Evolutionary conservation across 805 yeast species (phyloP).

Genomic region (Lipomyces kockii): DNA sequence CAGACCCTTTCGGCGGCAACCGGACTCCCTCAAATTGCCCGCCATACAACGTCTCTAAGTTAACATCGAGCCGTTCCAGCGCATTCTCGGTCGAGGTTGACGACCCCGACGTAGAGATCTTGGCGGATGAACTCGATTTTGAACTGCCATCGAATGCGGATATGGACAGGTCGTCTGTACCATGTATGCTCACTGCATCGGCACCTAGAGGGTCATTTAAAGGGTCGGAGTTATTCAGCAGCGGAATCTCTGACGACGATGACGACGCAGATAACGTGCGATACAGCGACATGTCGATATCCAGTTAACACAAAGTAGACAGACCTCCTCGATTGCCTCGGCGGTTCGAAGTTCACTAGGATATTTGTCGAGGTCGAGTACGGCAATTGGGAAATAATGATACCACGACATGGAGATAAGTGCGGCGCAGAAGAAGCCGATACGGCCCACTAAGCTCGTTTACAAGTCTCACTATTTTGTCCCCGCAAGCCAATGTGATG

Average conservation of each 20-base stretch:
- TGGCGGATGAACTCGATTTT: background rate
- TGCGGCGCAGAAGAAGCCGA: too few species aligned
- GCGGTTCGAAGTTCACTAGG: background rate
- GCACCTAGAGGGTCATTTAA: background rate
- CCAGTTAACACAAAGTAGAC: background rate
- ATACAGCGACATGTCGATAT: conserved; percentile 2
- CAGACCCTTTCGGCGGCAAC: conserved; percentile 42
- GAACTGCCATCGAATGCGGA: background rate
- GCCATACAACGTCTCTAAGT: conserved; percentile 10
- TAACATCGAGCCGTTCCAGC: background rate
- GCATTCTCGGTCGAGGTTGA: background rate
- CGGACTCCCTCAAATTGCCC: conserved; percentile 37
- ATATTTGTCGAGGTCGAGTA: too few species aligned
- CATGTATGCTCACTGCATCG: background rate
- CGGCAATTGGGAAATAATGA: too few species aligned
- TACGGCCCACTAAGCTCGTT: too few species aligned
- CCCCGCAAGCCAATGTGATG: too few species aligned
- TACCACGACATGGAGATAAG: too few species aligned
- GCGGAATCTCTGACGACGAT: background rate
- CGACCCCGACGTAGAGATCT: background rate
- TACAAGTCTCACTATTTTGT: too few species aligned
- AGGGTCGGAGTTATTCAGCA: background rate
- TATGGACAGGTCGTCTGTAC: background rate
- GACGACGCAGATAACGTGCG: background rate
- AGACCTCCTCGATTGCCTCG: background rate